Percentiles rank a stretch among this genome's conserved stretches.
Evolutionary conservation across 148 eudicot genomes (phyloP).

Genomic region (Agrostemma githago): DNA sequence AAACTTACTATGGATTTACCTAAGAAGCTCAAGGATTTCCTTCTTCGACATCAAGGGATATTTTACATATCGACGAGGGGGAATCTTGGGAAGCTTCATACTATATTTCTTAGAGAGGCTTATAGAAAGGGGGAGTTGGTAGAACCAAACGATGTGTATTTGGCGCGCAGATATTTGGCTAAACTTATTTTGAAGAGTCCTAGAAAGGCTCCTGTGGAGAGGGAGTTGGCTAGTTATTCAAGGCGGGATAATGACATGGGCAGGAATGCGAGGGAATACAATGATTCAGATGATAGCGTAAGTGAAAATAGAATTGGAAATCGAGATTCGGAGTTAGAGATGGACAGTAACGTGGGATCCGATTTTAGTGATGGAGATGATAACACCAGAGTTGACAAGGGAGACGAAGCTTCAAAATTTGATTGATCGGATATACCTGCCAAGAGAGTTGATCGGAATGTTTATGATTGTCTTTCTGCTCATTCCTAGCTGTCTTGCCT

Average conservation of each 20-base stretch:
- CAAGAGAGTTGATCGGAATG: neutral
- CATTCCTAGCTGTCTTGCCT: constrained; percentile 6
- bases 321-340: constrained; percentile 27
- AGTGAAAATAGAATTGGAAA: constrained; percentile 20
- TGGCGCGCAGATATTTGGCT: constrained; percentile 81
- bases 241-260: constrained; percentile 31
- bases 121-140: constrained; percentile 80
- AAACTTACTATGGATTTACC: constrained; percentile 73
- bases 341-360: constrained; percentile 30
- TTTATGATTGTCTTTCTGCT: constrained; percentile 1
- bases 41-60: constrained; percentile 92
- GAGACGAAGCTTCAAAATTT: constrained; percentile 4
- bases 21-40: constrained; percentile 78
- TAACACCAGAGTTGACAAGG: constrained; percentile 15
- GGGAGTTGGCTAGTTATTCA: constrained; percentile 50
- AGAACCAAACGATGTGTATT: constrained; percentile 81
- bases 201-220: constrained; percentile 54
- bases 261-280: constrained; percentile 13
- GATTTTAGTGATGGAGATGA: constrained; percentile 41
- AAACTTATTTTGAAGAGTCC: constrained; percentile 63
- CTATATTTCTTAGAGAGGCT: constrained; percentile 87
- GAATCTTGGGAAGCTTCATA: constrained; percentile 91
- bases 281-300: constrained; percentile 16
- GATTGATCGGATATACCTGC: constrained; percentile 8
- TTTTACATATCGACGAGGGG: constrained; percentile 94